Conservation (phyloP, 1,139 yeast genomes). For the Geotrichum macrosporum region DNA sequence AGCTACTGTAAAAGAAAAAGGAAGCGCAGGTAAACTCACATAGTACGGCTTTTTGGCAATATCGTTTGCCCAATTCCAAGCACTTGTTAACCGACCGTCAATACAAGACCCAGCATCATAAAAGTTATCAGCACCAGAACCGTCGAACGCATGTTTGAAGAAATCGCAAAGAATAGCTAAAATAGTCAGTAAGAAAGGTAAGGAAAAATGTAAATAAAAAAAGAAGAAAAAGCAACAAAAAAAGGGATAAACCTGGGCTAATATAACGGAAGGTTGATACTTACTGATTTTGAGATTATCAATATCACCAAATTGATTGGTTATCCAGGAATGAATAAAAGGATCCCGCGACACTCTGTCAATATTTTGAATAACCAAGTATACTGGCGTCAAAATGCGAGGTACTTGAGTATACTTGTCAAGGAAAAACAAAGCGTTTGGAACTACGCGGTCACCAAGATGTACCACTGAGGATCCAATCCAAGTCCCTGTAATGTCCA, state of each 20-base stretch:
- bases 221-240: background rate
- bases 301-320: conserved; percentile 51
- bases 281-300: conserved; percentile 45
- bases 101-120: conserved; percentile 77
- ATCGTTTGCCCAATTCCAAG: conserved; percentile 75
- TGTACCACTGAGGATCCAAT: conserved; percentile 74
- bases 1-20: background rate
- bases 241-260: background rate
- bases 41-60: conserved; percentile 60
- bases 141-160: conserved; percentile 69
- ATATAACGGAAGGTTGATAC: background rate
- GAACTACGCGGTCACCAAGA: conserved; percentile 73
- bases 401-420: conserved; percentile 76
- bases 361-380: conserved; percentile 50
- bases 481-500: conserved; percentile 57
- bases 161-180: conserved; percentile 55
- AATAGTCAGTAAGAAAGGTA: background rate
- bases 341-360: conserved; percentile 48
- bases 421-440: conserved; percentile 67
- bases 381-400: conserved; percentile 63
- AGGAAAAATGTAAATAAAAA: background rate
- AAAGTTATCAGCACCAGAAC: conserved; percentile 73
- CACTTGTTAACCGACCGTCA: conserved; percentile 70
- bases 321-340: conserved; percentile 47
- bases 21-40: conserved; percentile 12